These are phyloP conservation scores for Acorus gramineus DNA, from an alignment of 106 monocot genomes.

Conservation along the genomic window DNA sequence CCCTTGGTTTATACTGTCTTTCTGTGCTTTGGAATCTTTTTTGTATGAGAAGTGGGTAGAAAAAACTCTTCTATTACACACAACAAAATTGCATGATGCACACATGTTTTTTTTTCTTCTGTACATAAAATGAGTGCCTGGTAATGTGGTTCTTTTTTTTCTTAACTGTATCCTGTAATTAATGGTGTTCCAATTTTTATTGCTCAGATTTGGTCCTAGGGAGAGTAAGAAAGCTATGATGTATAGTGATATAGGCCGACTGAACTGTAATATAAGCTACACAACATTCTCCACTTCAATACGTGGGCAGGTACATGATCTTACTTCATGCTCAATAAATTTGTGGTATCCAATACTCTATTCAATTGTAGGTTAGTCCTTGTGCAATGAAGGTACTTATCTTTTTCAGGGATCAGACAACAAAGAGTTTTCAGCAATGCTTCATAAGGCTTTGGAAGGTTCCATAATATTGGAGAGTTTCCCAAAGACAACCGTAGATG, in stretches of 20 bases:
- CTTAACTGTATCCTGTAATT: no score
- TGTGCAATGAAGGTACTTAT: no score
- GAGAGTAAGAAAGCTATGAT: constrained; percentile 99
- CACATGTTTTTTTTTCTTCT: no score
- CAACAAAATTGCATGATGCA: no score
- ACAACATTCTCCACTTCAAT: constrained; percentile 68
- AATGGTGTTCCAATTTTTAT: background rate
- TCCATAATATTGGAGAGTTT: constrained; percentile 74
- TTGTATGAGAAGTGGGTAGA: background rate
- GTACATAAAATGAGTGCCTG: no score
- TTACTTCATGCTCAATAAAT: background rate
- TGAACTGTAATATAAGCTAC: constrained; percentile 86
- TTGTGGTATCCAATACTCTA: no score
- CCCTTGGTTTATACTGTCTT: background rate
- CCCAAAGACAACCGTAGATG: constrained; percentile 96
- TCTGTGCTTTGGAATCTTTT: background rate
- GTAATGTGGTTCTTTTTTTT: no score
- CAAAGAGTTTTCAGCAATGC: constrained; percentile 75
- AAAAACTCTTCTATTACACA: no score
- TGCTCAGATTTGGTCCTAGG: constrained; percentile 83
- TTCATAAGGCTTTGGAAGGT: constrained; percentile 94
- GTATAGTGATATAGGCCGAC: constrained; percentile 72
- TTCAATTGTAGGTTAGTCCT: no score
- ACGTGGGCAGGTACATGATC: constrained; percentile 59
- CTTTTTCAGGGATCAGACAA: constrained; percentile 57